Percentiles rank a stretch among this genome's conserved stretches.
Evolutionary conservation across 129 eudicot species (phyloP).

Genomic region (Saposhnikovia divaricata): DNA sequence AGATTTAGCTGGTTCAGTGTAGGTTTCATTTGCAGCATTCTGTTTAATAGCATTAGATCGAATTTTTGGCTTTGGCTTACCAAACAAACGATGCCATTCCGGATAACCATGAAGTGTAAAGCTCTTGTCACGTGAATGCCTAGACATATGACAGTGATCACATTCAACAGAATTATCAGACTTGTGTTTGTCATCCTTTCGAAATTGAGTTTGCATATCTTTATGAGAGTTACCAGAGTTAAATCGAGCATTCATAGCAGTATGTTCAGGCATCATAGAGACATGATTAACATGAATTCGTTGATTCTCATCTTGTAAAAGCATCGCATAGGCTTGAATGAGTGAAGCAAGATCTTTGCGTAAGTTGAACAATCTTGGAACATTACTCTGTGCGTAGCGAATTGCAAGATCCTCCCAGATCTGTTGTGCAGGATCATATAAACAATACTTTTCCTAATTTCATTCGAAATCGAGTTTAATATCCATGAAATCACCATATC

Average conservation of each 20-base stretch:
- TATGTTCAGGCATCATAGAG: background rate
- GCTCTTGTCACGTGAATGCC: background rate
- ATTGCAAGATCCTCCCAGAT: background rate
- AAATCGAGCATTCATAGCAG: background rate
- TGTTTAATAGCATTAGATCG: too few relatives aligned
- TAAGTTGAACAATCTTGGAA: background rate
- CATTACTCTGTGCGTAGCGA: background rate
- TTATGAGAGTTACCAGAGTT: fast-evolving
- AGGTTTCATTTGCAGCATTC: background rate
- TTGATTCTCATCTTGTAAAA: background rate
- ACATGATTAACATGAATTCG: background rate
- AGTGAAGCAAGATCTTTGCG: background rate
- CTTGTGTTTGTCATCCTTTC: background rate
- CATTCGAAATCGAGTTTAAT: background rate
- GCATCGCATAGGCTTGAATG: background rate
- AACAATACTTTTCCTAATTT: background rate
- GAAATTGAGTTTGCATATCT: fast-evolving
- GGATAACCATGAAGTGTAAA: background rate
- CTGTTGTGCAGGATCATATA: background rate
- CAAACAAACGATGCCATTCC: background rate
- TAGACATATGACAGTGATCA: background rate
- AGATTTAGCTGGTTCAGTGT: background rate
- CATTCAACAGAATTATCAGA: background rate
- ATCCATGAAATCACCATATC: background rate
- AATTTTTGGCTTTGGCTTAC: background rate